Base-by-base conservation (phyloP, 2,329 filamentous ascomycete genomes). In the Lasiodiplodia citricola region DNA sequence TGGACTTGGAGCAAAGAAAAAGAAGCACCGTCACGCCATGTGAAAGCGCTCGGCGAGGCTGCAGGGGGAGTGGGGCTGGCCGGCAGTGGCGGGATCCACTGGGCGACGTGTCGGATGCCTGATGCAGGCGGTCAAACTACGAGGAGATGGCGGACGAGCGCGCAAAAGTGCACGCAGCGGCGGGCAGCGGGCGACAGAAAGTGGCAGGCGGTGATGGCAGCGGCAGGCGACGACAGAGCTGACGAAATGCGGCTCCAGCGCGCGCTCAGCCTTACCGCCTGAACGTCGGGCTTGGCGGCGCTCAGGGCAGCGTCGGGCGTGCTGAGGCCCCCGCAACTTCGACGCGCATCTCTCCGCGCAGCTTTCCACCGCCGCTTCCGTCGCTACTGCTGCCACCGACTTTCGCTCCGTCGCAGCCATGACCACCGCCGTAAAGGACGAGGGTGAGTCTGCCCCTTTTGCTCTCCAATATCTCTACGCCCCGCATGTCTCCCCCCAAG, bases 341-440 rank as follows among this genome's bases (percentile, higher is more conserved):
- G 25, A 64, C 60, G 60, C 60, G 60, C 60, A 64, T 64, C 60
- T 64, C 60, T 64, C 60, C 60, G 44, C 60, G 60, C 60, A 52
- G 60, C 47, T 21, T 64, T 64, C 60, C 60, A 64, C 60, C 60
- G 60, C 60, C 60, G 60, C 60, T 64, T 64, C 58, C 60, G 60
- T 64, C 60, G 60, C 60, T 28, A 38, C 31, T 64, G 60, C 60
- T 64, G 60, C 60, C 60, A 52, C 60, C 60, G 60, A 64, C 60
- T 64, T 64, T 64, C 60, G 60, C 60, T 64, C 60, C 60, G 60
- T 64, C 60, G 44, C 60, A 57, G 56, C 54, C 71, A 81, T 80
- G 78, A 76, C 76, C 65, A 76, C 74, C 71, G 67, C 72, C 72
- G 71, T 73, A 21, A 75, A 73, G 66, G 80, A 82, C 51, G 79